These are phyloP conservation scores for Plantago coronopus DNA, from an alignment of 305 asterid species.

Conservation along the genomic window DNA sequence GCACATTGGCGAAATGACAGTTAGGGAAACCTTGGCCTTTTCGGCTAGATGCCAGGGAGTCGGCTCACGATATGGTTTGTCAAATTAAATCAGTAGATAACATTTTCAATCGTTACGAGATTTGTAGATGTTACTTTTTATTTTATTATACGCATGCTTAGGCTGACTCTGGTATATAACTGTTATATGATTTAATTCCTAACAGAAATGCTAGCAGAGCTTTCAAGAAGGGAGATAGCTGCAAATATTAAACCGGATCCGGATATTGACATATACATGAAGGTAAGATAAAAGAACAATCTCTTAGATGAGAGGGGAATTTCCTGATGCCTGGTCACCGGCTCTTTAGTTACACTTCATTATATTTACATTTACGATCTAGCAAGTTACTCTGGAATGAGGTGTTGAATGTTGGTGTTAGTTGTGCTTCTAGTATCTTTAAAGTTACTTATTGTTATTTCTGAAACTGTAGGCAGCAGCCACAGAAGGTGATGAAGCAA, in stretches of 20 bases:
- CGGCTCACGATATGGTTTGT: conserved; percentile 45
- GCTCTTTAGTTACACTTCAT: no score
- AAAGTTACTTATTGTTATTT: not conserved
- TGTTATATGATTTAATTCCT: not conserved
- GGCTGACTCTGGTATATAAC: not conserved
- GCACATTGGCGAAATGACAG: conserved; percentile 50
- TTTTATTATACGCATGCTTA: no score
- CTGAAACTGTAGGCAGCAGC: conserved; percentile 39
- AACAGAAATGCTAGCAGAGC: conserved; percentile 42
- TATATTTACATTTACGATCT: no score
- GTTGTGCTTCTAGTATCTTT: not conserved
- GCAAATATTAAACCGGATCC: conserved; percentile 54
- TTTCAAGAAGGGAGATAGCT: conserved; percentile 49
- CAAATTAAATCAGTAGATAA: not conserved
- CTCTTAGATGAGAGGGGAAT: no score
- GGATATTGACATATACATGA: conserved; percentile 55
- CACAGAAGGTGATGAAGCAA: conserved; percentile 51
- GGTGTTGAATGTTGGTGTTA: no score
- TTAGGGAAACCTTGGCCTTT: conserved; percentile 39
- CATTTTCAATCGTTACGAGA: not conserved
- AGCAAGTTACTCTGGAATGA: no score
- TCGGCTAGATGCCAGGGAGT: conserved; percentile 45
- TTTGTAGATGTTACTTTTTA: no score
- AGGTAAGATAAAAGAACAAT: conserved; percentile 28
- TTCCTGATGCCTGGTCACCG: no score